Percentiles rank a stretch among this genome's conserved stretches.
Conservation (phyloP, 1,284 basidiomycete genomes). For the Apiotrichum akiyoshidainum region DNA sequence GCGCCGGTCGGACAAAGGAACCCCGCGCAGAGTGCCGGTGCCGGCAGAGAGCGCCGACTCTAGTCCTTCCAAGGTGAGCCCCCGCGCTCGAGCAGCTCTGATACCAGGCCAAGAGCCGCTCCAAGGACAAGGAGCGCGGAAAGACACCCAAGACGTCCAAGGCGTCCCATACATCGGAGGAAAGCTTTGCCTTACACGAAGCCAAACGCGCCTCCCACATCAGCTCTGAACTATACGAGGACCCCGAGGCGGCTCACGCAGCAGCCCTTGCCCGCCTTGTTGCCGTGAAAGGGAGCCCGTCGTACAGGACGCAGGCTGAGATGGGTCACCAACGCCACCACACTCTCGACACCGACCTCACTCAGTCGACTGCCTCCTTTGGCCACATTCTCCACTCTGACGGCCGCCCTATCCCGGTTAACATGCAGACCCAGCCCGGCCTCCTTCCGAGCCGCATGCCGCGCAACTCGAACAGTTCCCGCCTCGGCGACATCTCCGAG, state of each 20-base stretch:
- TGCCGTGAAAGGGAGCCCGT: no score
- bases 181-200: neutral
- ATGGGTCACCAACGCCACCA: neutral
- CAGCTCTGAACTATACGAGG: neutral
- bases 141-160: neutral
- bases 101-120: no score
- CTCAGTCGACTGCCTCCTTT: constrained; percentile 37
- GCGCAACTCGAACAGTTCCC: neutral
- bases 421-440: constrained; percentile 13
- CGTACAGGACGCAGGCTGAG: neutral
- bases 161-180: neutral
- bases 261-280: neutral
- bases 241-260: neutral
- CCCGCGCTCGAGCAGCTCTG: no score
- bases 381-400: constrained; percentile 41
- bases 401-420: constrained; percentile 30
- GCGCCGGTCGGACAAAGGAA: no score
- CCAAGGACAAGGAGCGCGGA: no score
- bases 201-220: neutral
- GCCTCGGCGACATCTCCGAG: constrained; percentile 6
- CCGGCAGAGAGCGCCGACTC: no score
- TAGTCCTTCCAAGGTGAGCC: no score
- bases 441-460: constrained; percentile 1
- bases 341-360: constrained; percentile 7
- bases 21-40: no score